These are phyloP conservation scores for Veloporphyrellus conicus DNA, from an alignment of 1,284 basidiomycete species.

Conservation along the genomic window DNA sequence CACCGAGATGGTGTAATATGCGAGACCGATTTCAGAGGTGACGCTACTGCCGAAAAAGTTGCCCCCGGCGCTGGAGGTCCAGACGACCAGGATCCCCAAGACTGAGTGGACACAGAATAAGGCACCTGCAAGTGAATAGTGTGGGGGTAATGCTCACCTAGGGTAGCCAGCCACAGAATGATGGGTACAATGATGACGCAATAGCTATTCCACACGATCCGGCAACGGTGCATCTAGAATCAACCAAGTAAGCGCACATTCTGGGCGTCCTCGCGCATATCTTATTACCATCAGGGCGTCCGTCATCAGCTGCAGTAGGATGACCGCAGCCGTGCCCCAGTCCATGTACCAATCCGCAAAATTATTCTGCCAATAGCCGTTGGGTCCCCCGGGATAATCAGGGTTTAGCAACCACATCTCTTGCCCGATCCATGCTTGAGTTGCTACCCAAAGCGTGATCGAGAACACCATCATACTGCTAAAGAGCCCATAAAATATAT, in stretches of 20 bases:
- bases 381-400: constrained; percentile 16
- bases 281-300: constrained; percentile 28
- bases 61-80: constrained; percentile 13
- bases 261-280: neutral
- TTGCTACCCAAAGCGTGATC: constrained; percentile 21
- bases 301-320: constrained; percentile 26
- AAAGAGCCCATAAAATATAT: constrained; percentile 17
- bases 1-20: constrained; percentile 21
- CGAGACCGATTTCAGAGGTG: constrained; percentile 13
- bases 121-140: too few species aligned
- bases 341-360: constrained; percentile 22
- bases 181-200: constrained; percentile 12
- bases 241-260: neutral
- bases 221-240: constrained; percentile 24
- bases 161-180: constrained; percentile 23
- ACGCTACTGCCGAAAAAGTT: constrained; percentile 18
- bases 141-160: constrained; percentile 14
- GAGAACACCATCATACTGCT: constrained; percentile 21
- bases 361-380: constrained; percentile 13
- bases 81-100: constrained; percentile 17
- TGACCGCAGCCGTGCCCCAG: constrained; percentile 8
- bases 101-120: constrained; percentile 9
- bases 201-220: constrained; percentile 14
- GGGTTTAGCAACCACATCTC: constrained; percentile 20
- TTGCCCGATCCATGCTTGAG: constrained; percentile 13